A percentile compares a stretch with the other conserved stretches of the same genome.
phyloP scores from a whole-genome alignment of 108 stramenopile species.

The Cyclotella choctawhatcheeana region DNA sequence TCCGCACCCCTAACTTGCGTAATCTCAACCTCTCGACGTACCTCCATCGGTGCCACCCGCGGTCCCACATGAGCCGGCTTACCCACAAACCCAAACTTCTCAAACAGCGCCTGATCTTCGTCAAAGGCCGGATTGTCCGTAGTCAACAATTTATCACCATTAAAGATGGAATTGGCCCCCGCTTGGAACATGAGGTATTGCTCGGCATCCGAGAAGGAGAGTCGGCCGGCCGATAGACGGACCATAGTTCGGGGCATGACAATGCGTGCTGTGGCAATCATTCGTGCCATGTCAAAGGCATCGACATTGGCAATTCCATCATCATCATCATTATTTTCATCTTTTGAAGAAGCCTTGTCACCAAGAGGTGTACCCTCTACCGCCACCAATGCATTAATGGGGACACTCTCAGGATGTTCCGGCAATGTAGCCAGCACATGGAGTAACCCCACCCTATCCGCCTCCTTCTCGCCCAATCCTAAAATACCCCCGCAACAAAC shows the following conservation, averaged over 20 bases:
- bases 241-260: slow-evolving; percentile 99
- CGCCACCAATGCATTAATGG: slow-evolving; percentile 95
- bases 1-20: slow-evolving; percentile 61
- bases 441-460: slow-evolving; percentile 93
- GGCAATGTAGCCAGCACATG: slow-evolving; percentile 94
- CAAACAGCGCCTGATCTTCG: slow-evolving; percentile 85
- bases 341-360: slow-evolving; percentile 58
- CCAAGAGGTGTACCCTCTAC: slow-evolving; percentile 93
- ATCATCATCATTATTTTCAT: slow-evolving; percentile 30
- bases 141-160: slow-evolving; percentile 96
- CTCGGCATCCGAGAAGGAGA: slow-evolving; percentile 94
- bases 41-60: slow-evolving; percentile 72
- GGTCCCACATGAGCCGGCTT: slow-evolving; percentile 93
- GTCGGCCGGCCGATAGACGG: slow-evolving; percentile 93
- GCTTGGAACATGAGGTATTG: slow-evolving; percentile 98
- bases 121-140: slow-evolving; percentile 95
- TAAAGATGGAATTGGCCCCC: slow-evolving; percentile 98
- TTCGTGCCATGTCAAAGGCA: slow-evolving; percentile 96
- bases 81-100: slow-evolving; percentile 89
- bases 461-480: slow-evolving; percentile 93
- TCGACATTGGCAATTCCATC: slow-evolving; percentile 83
- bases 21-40: slow-evolving; percentile 69
- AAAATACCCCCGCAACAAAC: slow-evolving; percentile 99
- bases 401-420: slow-evolving; percentile 97
- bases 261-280: slow-evolving; percentile 97